Base-by-base conservation (phyloP, 2,329 filamentous ascomycete species). In the Cercospora janseana region DNA sequence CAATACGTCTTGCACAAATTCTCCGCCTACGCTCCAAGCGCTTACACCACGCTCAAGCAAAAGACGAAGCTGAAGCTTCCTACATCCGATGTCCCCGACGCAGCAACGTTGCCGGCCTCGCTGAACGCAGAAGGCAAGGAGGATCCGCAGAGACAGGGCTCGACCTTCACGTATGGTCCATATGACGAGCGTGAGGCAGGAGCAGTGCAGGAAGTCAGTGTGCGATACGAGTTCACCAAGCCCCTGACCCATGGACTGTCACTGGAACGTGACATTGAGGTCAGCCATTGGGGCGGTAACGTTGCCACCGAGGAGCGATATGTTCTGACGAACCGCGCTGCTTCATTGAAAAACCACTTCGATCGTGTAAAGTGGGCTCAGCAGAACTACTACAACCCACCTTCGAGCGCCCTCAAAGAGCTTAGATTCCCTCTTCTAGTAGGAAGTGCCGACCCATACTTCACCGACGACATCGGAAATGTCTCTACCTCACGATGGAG, bases 211-310 rank as follows among this genome's bases (percentile, higher is more conserved):
- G 83, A 85, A 13, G 83, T 89, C 52, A 82, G 79, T 59, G 85
- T 96, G 46, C 87, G 93, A 55, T 97, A 95, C 72, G 91, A 98
- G 70, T 96, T 93, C 74, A 96, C 88, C 58, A 94, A 92, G 72
- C 92, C 93, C 9, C 77, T 98, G 50, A 86, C 84, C 34, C 88
- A 93, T 65, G 81, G 89, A 43, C 82, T 83, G 26, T 76, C 81
- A 12, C 77, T 98, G 52, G 88, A 97, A 72, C 85, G 93, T 53
- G 91, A 97, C 64, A 75, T 98, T 56, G 93, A 98, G 70, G 86
- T 98, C 62, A 95, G 88, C 67, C 93, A 97, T 72, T 98, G 93
- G 93, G 93, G 93, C 60, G 93, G 93, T 56, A 98, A 98, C 68
- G 73, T 97, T 46, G 93, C 93, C 1, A 89, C 91, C 42, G 93